Conservation (phyloP, 2,329 filamentous ascomycete species). For the Cytospora schulzeri region DNA sequence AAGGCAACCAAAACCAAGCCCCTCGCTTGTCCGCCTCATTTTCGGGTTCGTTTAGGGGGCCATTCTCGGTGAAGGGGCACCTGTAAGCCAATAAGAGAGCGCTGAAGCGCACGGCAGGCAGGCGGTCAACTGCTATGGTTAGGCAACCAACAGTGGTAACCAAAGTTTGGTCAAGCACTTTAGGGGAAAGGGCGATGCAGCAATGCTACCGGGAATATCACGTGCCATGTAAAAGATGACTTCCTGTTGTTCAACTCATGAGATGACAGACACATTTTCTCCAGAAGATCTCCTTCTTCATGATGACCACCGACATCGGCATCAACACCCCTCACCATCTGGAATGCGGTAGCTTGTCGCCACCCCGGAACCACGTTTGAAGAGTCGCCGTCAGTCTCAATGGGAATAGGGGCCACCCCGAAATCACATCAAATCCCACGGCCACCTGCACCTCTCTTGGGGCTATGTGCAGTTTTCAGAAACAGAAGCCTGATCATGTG, state of each 20-base stretch:
- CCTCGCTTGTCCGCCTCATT: constrained; percentile 22
- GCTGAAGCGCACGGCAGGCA: constrained; percentile 6
- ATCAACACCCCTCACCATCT: neutral
- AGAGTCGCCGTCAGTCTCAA: neutral
- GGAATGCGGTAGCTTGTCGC: neutral
- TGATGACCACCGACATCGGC: neutral
- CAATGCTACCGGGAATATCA: constrained; percentile 3
- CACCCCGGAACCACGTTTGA: neutral
- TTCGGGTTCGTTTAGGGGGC: constrained; percentile 9
- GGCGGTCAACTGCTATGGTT: neutral
- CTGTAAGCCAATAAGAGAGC: constrained; percentile 16
- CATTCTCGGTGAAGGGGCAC: constrained; percentile 7
- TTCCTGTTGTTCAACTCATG: neutral
- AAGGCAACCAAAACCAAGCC: constrained; percentile 22
- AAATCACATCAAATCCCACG: neutral
- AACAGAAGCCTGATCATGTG: neutral
- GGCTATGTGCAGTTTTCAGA: neutral
- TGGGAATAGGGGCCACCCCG: neutral
- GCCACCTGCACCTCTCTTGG: neutral
- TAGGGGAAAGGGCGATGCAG: neutral
- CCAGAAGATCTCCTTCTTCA: neutral
- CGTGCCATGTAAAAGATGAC: constrained; percentile 8
- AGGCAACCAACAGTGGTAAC: neutral
- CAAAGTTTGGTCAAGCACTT: neutral
- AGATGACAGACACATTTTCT: neutral